A percentile compares a stretch with the other conserved stretches of the same genome.
phyloP scores from a whole-genome alignment of 331 rosid genomes.

The Phaseolus coccineus region DNA sequence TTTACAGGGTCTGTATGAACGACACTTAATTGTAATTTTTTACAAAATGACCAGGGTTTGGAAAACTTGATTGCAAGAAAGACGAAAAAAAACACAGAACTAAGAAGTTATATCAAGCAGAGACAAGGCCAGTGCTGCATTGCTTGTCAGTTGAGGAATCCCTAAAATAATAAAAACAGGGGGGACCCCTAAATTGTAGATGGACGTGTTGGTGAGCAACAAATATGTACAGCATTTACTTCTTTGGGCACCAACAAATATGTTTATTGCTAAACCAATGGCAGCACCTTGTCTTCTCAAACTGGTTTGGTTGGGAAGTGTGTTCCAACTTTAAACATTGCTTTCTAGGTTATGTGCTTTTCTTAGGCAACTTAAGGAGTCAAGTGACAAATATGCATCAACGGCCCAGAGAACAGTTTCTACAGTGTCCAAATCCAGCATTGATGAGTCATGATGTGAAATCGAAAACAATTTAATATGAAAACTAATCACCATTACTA shows the following conservation, averaged over 20 bases:
- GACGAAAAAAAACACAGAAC: background rate
- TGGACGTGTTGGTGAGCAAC: conserved; percentile 62
- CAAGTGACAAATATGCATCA: conserved; percentile 47
- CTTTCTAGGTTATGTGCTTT: conserved; percentile 33
- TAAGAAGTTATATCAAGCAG: conserved; percentile 15
- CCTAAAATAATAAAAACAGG: conserved; percentile 43
- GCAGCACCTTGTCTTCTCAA: conserved; percentile 49
- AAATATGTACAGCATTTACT: conserved; percentile 57
- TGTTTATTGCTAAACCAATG: conserved; percentile 40
- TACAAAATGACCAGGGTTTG: background rate
- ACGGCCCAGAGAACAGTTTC: conserved; percentile 35
- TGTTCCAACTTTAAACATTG: conserved; percentile 34
- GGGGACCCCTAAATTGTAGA: conserved; percentile 50
- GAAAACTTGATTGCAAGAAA: background rate
- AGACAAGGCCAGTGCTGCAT: conserved; percentile 47
- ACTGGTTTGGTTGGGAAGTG: conserved; percentile 37
- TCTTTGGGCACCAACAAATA: conserved; percentile 40
- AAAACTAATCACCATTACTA: background rate
- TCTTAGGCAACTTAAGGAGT: conserved; percentile 29
- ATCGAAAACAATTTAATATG: background rate
- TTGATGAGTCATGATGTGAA: conserved; percentile 46
- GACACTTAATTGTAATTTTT: background rate
- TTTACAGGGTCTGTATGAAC: background rate
- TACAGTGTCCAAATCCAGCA: conserved; percentile 38
- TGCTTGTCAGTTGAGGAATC: conserved; percentile 43